phyloP scores from a whole-genome alignment of 1,139 yeast species.

The Saccharomyces hybrid region DNA sequence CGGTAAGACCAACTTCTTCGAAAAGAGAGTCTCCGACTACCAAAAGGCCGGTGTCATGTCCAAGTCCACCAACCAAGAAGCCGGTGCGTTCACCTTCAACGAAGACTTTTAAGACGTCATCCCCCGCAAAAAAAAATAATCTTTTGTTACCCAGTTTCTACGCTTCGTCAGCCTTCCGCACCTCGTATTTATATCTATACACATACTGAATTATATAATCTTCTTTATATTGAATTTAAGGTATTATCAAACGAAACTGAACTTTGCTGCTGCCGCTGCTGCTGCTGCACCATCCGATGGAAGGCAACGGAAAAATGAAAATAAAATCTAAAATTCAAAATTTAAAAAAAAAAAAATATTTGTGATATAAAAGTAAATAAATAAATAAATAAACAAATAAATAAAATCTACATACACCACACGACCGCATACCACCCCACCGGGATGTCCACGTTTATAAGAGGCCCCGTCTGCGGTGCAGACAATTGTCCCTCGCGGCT shows the following conservation, averaged over 20 bases:
- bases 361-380: too few species aligned
- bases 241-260: neutral
- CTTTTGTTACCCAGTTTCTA: conserved; percentile 31
- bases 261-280: too few species aligned
- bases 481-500: conserved; percentile 79
- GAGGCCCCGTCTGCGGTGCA: conserved; percentile 81
- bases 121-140: neutral
- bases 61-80: conserved; percentile 35
- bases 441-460: conserved; percentile 32
- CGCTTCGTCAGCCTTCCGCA: neutral
- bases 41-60: conserved; percentile 99
- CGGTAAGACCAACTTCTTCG: conserved; percentile 98
- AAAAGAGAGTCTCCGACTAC: conserved; percentile 96
- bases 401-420: too few species aligned
- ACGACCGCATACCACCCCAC: too few species aligned
- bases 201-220: neutral
- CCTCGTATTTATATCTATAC: neutral
- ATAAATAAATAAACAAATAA: too few species aligned
- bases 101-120: conserved; percentile 38
- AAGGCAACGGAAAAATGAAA: too few species aligned
- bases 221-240: neutral
- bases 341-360: too few species aligned
- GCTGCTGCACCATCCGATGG: too few species aligned
- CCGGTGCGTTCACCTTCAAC: conserved; percentile 43
- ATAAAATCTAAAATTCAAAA: too few species aligned